Evolutionary conservation across 176 grass and related monocot genomes (phyloP), one percentile per base, ranked within the genome.

Genomic region (Coix lacrymajobi): DNA sequence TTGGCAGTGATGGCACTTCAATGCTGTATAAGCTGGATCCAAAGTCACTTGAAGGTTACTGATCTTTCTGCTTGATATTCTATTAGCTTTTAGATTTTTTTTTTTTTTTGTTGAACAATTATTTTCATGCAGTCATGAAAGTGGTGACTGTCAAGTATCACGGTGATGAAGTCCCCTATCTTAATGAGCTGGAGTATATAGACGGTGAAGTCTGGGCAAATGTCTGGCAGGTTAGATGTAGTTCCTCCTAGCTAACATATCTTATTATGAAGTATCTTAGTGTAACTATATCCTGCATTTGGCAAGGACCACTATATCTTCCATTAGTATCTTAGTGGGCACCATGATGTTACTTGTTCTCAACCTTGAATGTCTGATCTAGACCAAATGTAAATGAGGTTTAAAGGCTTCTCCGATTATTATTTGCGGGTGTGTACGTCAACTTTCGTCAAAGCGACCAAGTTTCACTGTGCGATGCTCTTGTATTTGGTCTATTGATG

Each of bases 171-270:
- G 83, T 98, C 51, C 78, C 87, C 51, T 89, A 60, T 77, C 73
- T 98, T 78, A 98, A 98, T 79, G 96, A 98, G 75, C 87, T 98
- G 79, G 96, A 98, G 73, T 98, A 95, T 87, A 82, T 98, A 84
- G 89, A 93, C 75, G 96, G 90, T 31, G 92, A 98, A 91, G 89
- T 98, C 24, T 98, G 96, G 95, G 96, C 96, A 84, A 98, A 98
- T 85, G 85, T 98, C 48, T 98, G 96, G 96, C 78, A 89, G 96
- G 96, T 98, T 82, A 88, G 88, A 76, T 71, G 64, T 69, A 83
- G 36, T 46, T 77, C 28, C 57, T 51, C 34, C 26, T 71, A n/a
- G 12, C 60, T 74, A 67, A 2, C 66, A 40, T 79, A 34, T 37
- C 33, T 19, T 80, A 19, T 19, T 17, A 32, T 69, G 43, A 38